These are phyloP conservation scores for Colletotrichum sp. DNA, from an alignment of 2,329 filamentous ascomycete species.

Conservation along the genomic window DNA sequence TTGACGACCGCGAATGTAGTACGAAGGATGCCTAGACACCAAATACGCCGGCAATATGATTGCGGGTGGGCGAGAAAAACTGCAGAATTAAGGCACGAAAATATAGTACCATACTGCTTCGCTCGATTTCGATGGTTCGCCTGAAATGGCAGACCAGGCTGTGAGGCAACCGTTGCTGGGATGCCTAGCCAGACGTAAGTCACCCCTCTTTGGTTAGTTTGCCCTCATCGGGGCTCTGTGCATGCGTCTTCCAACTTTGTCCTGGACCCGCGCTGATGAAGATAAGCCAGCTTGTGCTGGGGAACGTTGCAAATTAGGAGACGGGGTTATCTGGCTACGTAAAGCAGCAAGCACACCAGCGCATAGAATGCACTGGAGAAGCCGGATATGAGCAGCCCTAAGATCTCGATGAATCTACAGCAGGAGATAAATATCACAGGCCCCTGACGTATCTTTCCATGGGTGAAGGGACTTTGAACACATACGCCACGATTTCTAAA, in stretches of 20 bases:
- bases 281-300: neutral
- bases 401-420: neutral
- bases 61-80: neutral
- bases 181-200: neutral
- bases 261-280: neutral
- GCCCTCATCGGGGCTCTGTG: neutral
- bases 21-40: neutral
- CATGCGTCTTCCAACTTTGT: neutral
- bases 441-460: neutral
- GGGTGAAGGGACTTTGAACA: neutral
- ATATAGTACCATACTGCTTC: neutral
- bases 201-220: neutral
- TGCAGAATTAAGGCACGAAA: neutral
- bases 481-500: neutral
- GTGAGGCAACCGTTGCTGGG: neutral
- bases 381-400: neutral
- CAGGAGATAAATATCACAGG: accelerated
- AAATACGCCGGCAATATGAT: neutral
- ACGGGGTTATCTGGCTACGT: neutral
- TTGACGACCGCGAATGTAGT: neutral
- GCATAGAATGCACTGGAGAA: neutral
- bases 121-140: neutral
- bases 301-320: neutral
- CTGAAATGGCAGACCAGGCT: neutral
- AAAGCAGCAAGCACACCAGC: neutral